Conservation (phyloP, 371 early-diverging fungal species). For the Saksenaea vasiformis region DNA sequence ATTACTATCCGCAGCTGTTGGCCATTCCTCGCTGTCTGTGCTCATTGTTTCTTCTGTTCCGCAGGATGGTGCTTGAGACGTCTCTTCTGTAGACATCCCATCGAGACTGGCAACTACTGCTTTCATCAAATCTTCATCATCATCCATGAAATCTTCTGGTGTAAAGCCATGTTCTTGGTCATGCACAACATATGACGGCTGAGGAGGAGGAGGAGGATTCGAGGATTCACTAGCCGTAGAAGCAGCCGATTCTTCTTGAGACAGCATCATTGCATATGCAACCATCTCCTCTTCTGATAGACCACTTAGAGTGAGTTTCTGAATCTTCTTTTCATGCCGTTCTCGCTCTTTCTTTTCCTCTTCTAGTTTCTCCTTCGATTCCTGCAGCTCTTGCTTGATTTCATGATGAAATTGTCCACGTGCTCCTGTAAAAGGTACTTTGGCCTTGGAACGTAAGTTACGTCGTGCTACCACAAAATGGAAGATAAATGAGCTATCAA, state of each 20-base stretch:
- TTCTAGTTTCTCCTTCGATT: constrained; percentile 31
- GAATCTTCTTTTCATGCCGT: constrained; percentile 19
- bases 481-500: not conserved
- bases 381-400: constrained; percentile 43
- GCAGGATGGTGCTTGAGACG: not conserved
- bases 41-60: not conserved
- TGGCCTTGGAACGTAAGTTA: constrained; percentile 24
- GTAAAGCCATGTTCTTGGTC: not conserved
- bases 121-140: constrained; percentile 45
- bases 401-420: constrained; percentile 35
- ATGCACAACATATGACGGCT: not conserved
- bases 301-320: constrained; percentile 41
- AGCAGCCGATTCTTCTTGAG: constrained; percentile 24
- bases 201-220: not conserved
- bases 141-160: constrained; percentile 22
- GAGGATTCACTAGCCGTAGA: not conserved
- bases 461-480: constrained; percentile 14
- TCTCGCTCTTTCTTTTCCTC: constrained; percentile 38
- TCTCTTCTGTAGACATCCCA: constrained; percentile 7
- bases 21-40: constrained; percentile 12
- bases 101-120: constrained; percentile 50
- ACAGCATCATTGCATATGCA: constrained; percentile 53
- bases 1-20: constrained; percentile 8
- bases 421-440: constrained; percentile 7
- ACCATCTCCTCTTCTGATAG: constrained; percentile 51